Evolutionary conservation across 73 alveolate species (phyloP).

Genomic region (Breviolum minutum): DNA sequence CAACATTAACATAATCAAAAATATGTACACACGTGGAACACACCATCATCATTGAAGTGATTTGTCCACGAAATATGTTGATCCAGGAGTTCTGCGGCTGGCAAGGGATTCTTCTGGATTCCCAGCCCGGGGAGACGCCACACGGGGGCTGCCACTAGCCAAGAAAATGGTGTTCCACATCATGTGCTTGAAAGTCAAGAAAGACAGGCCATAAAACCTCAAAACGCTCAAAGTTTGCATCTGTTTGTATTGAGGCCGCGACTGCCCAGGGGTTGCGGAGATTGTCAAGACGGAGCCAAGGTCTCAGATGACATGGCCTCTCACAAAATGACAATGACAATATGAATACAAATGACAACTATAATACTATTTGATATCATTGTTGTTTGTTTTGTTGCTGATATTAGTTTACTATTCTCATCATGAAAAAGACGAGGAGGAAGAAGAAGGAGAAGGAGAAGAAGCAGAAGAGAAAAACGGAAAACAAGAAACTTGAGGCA

Average conservation of each 20-base stretch:
- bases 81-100: slow-evolving; percentile 81
- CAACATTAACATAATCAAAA: too few species aligned
- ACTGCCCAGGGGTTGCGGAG: slow-evolving; percentile 92
- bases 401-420: neutral
- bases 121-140: slow-evolving; percentile 93
- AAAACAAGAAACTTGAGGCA: too few species aligned
- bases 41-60: neutral
- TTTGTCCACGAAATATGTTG: neutral
- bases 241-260: slow-evolving; percentile 40
- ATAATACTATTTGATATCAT: too few species aligned
- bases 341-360: too few species aligned
- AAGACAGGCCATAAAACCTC: neutral
- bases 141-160: slow-evolving; percentile 68
- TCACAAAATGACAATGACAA: too few species aligned
- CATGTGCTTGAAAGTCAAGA: too few species aligned
- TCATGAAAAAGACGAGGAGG: neutral
- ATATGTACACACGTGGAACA: too few species aligned
- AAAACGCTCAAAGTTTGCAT: neutral
- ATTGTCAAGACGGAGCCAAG: slow-evolving; percentile 51
- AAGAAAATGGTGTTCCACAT: neutral
- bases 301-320: neutral
- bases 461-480: neutral
- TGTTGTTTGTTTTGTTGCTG: too few species aligned
- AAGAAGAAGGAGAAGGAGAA: too few species aligned
- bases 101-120: slow-evolving; percentile 76